phyloP scores from a whole-genome alignment of 2,329 filamentous ascomycete genomes.

The Hypoxylon sp. region DNA sequence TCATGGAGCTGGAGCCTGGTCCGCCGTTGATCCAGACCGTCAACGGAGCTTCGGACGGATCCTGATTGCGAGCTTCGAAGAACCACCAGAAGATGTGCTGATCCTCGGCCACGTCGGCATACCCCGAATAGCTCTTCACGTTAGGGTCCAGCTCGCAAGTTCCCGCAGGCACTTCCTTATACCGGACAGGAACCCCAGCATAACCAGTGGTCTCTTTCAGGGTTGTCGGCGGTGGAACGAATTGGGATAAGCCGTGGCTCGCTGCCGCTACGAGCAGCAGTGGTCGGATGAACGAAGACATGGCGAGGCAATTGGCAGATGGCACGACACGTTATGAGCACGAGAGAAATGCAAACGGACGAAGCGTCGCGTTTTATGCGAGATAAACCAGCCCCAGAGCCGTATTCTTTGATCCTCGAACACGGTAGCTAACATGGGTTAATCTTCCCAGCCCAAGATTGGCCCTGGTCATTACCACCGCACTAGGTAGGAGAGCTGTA shows the following conservation, averaged over 20 bases:
- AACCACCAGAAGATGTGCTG: slow-evolving; percentile 63
- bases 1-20: slow-evolving; percentile 64
- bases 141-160: slow-evolving; percentile 59
- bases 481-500: slow-evolving; percentile 28
- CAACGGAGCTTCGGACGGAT: slow-evolving; percentile 60
- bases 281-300: slow-evolving; percentile 42
- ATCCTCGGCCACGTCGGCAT: slow-evolving; percentile 56
- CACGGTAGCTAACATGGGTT: slow-evolving; percentile 29
- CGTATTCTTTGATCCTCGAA: slow-evolving; percentile 4
- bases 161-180: slow-evolving; percentile 61
- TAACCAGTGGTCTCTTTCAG: slow-evolving; percentile 47
- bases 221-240: slow-evolving; percentile 48
- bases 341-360: slow-evolving; percentile 1
- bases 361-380: slow-evolving; percentile 26
- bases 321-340: slow-evolving; percentile 17
- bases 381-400: slow-evolving; percentile 4
- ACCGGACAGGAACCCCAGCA: slow-evolving; percentile 58
- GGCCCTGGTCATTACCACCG: slow-evolving; percentile 17
- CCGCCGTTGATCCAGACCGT: slow-evolving; percentile 68
- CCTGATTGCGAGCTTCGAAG: slow-evolving; percentile 61
- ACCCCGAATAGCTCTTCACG: slow-evolving; percentile 59
- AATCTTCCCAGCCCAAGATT: slow-evolving; percentile 21
- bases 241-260: slow-evolving; percentile 44
- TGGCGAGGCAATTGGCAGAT: slow-evolving; percentile 25
- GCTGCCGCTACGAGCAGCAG: slow-evolving; percentile 42